phyloP scores from a whole-genome alignment of 805 yeast genomes.

The Yamadazyma philogaea region DNA sequence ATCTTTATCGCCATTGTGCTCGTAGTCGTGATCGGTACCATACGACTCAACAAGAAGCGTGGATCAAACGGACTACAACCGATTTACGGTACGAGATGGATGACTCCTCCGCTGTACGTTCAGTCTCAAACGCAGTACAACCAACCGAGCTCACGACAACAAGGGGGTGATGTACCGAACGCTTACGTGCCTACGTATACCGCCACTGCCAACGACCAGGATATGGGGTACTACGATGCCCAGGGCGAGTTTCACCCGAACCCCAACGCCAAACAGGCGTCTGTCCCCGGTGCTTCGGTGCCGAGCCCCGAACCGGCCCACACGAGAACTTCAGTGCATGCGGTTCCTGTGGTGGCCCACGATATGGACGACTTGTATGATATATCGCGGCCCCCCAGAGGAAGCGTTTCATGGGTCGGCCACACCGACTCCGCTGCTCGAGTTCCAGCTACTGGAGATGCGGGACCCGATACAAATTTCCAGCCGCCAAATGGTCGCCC shows the following conservation, averaged over 20 bases:
- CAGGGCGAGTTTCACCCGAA: constrained; percentile 47
- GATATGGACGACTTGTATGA: constrained; percentile 3
- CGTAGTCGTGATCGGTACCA: constrained; percentile 47
- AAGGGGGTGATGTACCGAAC: constrained; percentile 31
- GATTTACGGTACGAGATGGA: constrained; percentile 75
- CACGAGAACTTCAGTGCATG: constrained; percentile 6
- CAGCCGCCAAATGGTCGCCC: background rate
- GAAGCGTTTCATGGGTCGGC: constrained; percentile 3
- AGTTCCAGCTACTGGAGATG: background rate
- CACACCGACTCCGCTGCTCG: background rate
- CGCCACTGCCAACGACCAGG: constrained; percentile 62
- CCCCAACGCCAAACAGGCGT: constrained; percentile 22
- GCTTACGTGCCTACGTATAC: constrained; percentile 68
- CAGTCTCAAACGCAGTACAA: constrained; percentile 62
- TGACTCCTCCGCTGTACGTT: constrained; percentile 77
- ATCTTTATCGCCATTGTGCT: constrained; percentile 51
- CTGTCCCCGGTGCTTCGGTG: background rate
- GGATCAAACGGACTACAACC: constrained; percentile 51
- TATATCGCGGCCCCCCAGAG: constrained; percentile 1
- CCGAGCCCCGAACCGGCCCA: constrained; percentile 11
- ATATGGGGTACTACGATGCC: constrained; percentile 73
- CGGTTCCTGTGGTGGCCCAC: constrained; percentile 9
- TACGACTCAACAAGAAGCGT: constrained; percentile 56
- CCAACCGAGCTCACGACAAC: constrained; percentile 37
- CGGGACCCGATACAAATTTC: background rate